A percentile compares a stretch with the other conserved stretches of the same genome.
phyloP scores from a whole-genome alignment of 345 rosid species.

The Dimocarpus longan region DNA sequence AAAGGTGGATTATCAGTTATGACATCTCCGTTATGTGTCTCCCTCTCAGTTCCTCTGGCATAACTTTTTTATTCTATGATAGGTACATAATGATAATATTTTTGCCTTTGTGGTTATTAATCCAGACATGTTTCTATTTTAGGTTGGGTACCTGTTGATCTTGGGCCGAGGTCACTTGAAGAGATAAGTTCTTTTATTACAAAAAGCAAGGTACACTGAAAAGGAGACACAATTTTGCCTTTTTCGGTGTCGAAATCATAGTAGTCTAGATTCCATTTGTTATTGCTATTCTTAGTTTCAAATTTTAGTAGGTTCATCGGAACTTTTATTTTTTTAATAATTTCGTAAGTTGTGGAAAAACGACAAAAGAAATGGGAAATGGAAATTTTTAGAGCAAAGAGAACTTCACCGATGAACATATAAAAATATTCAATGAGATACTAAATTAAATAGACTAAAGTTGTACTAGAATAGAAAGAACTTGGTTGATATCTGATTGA shows the following conservation, averaged over 20 bases:
- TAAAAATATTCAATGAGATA: background rate
- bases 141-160: conserved; percentile 70
- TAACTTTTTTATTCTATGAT: background rate
- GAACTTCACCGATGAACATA: too few species aligned
- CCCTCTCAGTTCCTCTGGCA: background rate
- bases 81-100: background rate
- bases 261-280: too few species aligned
- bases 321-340: background rate
- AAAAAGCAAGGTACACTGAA: conserved; percentile 52
- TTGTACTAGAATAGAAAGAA: background rate
- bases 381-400: background rate
- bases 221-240: background rate
- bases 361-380: background rate
- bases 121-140: conserved; percentile 14
- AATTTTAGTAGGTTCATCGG: background rate
- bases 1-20: background rate
- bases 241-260: too few species aligned
- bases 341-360: background rate
- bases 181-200: conserved; percentile 48
- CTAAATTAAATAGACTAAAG: too few species aligned
- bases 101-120: conserved; percentile 3
- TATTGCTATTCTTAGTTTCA: background rate
- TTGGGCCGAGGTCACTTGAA: conserved; percentile 58
- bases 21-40: background rate
- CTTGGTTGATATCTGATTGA: background rate